Evolutionary conservation across 345 rosid species (phyloP).

Genomic region (Eucalyptus regnans): DNA sequence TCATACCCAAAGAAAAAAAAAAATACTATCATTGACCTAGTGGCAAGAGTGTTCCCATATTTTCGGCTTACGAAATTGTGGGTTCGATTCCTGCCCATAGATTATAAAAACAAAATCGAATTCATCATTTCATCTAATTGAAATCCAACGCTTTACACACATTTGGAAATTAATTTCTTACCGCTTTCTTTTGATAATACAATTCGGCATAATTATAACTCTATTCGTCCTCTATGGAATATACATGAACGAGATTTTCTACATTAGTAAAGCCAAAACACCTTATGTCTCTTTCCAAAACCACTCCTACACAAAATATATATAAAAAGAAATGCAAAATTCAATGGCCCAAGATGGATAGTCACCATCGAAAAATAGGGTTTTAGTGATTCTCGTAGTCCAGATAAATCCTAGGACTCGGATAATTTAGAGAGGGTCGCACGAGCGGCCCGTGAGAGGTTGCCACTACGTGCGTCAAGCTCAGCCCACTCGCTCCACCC

Average conservation of each 20-base stretch:
- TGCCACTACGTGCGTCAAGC: neutral
- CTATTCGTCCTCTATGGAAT: neutral
- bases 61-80: neutral
- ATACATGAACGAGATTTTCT: neutral
- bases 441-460: neutral
- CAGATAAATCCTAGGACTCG: neutral
- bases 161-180: neutral
- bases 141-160: too few species aligned
- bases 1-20: rapidly evolving
- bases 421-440: neutral
- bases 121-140: neutral
- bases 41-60: neutral
- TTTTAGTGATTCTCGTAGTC: neutral
- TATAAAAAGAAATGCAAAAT: rapidly evolving
- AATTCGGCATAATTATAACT: neutral
- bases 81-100: neutral
- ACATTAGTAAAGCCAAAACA: neutral
- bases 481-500: neutral
- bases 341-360: neutral
- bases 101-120: neutral
- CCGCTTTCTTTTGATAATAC: rapidly evolving
- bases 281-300: neutral
- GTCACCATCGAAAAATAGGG: neutral
- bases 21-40: neutral
- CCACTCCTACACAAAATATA: neutral